These are phyloP conservation scores for Fusarium sp. DNA, from an alignment of 2,329 filamentous ascomycete genomes.

Conservation along the genomic window DNA sequence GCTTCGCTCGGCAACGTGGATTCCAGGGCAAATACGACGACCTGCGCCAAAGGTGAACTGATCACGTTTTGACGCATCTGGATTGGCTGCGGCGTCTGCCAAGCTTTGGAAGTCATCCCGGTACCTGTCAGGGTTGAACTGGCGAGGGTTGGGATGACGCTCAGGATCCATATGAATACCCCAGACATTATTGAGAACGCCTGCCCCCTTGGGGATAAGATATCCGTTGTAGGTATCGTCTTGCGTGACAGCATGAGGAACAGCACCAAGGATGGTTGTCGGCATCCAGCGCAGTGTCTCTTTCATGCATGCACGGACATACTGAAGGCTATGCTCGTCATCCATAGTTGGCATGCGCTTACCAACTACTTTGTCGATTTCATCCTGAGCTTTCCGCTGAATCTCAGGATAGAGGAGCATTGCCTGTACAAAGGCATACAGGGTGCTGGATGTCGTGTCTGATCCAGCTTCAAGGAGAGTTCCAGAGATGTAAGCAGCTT, in stretches of 20 bases:
- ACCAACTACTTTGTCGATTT: slow-evolving; percentile 58
- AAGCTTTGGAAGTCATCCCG: slow-evolving; percentile 1
- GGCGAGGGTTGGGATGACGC: slow-evolving; percentile 61
- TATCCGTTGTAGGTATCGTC: slow-evolving; percentile 39
- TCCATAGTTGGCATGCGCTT: slow-evolving; percentile 53
- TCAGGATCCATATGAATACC: slow-evolving; percentile 70
- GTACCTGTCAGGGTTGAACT: slow-evolving; percentile 49
- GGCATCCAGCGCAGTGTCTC: slow-evolving; percentile 48
- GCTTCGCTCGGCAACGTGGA: slow-evolving; percentile 25
- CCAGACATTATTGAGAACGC: slow-evolving; percentile 40
- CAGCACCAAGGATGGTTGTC: slow-evolving; percentile 41
- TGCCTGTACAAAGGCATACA: slow-evolving; percentile 54
- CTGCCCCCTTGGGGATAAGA: slow-evolving; percentile 43
- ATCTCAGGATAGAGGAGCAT: slow-evolving; percentile 56
- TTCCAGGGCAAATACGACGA: slow-evolving; percentile 28
- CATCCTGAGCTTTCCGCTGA: slow-evolving; percentile 52
- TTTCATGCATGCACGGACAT: slow-evolving; percentile 49
- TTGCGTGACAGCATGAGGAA: slow-evolving; percentile 51
- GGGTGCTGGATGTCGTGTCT: slow-evolving; percentile 44
- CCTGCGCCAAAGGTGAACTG: slow-evolving; percentile 30
- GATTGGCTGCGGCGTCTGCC: slow-evolving; percentile 17
- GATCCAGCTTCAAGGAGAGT: slow-evolving; percentile 45
- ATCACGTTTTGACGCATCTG: slow-evolving; percentile 7
- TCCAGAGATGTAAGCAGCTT: slow-evolving; percentile 12
- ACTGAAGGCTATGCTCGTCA: slow-evolving; percentile 57